A percentile compares a stretch with the other conserved stretches of the same genome.
Evolutionary conservation across 2,329 filamentous ascomycete species (phyloP).

Genomic region (Hymenoscyphus fraxineus): DNA sequence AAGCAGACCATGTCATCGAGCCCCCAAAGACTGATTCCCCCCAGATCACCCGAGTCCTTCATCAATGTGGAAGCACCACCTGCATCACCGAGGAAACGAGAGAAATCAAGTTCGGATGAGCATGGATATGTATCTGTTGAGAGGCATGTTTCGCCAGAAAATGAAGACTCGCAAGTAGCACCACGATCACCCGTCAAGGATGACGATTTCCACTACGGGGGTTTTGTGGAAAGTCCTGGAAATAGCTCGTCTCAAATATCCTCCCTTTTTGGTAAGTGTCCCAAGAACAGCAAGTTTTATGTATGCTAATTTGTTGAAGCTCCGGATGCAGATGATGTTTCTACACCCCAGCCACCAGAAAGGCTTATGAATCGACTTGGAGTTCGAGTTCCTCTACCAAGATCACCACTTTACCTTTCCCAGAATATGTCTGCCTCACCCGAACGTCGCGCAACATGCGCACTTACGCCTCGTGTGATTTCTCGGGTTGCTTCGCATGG

Average conservation of each 20-base stretch:
- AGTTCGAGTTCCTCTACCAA: conserved; percentile 25
- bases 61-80: background rate
- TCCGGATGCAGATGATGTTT: conserved; percentile 29
- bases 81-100: background rate
- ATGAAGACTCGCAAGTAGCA: background rate
- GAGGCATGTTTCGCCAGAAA: conserved; percentile 8
- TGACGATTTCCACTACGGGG: conserved; percentile 32
- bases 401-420: conserved; percentile 34
- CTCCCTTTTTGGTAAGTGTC: conserved; percentile 21
- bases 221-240: conserved; percentile 27
- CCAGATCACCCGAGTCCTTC: background rate
- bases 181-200: conserved; percentile 22
- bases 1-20: background rate
- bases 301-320: background rate
- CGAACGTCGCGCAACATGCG: conserved; percentile 22
- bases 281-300: background rate
- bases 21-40: background rate
- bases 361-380: conserved; percentile 15
- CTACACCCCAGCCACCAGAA: conserved; percentile 27
- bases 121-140: background rate
- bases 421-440: conserved; percentile 35
- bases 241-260: conserved; percentile 16
- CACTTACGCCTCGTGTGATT: conserved; percentile 27
- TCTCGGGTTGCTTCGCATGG: conserved; percentile 26
- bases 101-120: conserved; percentile 2